A percentile compares a stretch with the other conserved stretches of the same genome.
These are phyloP conservation scores for Pseudogymnoascus destructans DNA, from an alignment of 2,329 filamentous ascomycete species.

Conservation along the genomic window DNA sequence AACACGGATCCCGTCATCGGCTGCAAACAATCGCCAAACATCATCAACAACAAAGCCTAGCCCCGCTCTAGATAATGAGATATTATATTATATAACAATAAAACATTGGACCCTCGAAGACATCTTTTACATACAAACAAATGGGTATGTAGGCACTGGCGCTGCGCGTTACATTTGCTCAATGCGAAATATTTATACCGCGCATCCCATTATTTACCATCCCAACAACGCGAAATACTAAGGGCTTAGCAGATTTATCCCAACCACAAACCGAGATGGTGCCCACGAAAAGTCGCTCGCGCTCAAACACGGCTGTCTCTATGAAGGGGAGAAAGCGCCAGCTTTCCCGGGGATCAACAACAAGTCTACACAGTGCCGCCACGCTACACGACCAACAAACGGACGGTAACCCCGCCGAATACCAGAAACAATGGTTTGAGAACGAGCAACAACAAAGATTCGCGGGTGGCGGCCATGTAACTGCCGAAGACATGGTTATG, in stretches of 20 bases:
- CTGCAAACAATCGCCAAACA: constrained; percentile 12
- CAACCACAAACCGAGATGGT: constrained; percentile 25
- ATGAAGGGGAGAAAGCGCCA: constrained; percentile 31
- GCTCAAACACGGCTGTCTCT: constrained; percentile 33
- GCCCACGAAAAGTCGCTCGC: constrained; percentile 30
- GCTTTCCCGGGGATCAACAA: constrained; percentile 35
- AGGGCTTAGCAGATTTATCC: constrained; percentile 16
- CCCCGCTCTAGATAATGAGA: constrained; percentile 6
- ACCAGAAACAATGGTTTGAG: constrained; percentile 26
- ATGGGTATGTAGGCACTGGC: constrained; percentile 1
- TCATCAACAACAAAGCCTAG: constrained; percentile 10
- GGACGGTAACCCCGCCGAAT: constrained; percentile 17
- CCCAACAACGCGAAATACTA: constrained; percentile 6
- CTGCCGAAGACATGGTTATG: constrained; percentile 46
- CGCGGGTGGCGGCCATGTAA: constrained; percentile 29
- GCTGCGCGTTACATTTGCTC: not conserved
- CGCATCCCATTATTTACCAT: constrained; percentile 5
- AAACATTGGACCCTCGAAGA: not conserved
- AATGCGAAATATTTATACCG: not conserved
- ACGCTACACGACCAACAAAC: constrained; percentile 23
- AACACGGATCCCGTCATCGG: not conserved
- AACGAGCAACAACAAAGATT: constrained; percentile 23
- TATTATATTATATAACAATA: constrained; percentile 7
- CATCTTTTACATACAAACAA: not conserved
- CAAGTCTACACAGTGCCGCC: constrained; percentile 30